These are phyloP conservation scores for Zasmidium angulare DNA, from an alignment of 2,329 filamentous ascomycete species.

Conservation along the genomic window DNA sequence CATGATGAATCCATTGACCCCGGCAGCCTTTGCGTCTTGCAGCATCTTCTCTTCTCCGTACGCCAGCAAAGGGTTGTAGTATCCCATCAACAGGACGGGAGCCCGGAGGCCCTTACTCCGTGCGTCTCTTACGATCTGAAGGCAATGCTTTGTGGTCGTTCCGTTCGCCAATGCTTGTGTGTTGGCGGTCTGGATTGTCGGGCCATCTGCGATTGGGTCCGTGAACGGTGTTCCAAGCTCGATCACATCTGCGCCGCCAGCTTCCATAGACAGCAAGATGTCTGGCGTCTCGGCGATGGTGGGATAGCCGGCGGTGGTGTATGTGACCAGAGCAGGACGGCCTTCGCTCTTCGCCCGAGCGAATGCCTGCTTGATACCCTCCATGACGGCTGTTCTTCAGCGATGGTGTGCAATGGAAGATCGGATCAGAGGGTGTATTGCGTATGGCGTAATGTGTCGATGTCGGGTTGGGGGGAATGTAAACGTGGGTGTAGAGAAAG, in stretches of 20 bases:
- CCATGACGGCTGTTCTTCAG: constrained; percentile 37
- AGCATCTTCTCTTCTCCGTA: constrained; percentile 92
- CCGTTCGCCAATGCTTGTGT: constrained; percentile 85
- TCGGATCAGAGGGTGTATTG: neutral
- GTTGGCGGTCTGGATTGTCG: constrained; percentile 94
- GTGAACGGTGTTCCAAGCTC: constrained; percentile 96
- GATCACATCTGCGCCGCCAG: constrained; percentile 90
- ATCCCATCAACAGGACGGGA: constrained; percentile 94
- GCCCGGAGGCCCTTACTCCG: constrained; percentile 73
- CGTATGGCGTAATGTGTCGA: too few relatives aligned
- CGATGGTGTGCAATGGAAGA: neutral
- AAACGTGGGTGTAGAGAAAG: too few relatives aligned
- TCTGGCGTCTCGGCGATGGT: constrained; percentile 77
- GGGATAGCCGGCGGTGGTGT: constrained; percentile 93
- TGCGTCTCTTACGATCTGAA: constrained; percentile 81
- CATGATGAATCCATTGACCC: constrained; percentile 94
- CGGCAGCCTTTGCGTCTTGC: constrained; percentile 76
- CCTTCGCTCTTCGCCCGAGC: constrained; percentile 52
- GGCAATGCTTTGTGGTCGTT: constrained; percentile 74
- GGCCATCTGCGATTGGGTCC: constrained; percentile 95
- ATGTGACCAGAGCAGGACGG: constrained; percentile 79
- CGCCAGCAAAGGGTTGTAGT: constrained; percentile 93
- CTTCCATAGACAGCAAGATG: constrained; percentile 85
- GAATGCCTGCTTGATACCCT: constrained; percentile 51
- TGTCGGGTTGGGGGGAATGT: too few relatives aligned